phyloP scores from a whole-genome alignment of 352 stramenopile genomes.

The Pythium aquatile region DNA sequence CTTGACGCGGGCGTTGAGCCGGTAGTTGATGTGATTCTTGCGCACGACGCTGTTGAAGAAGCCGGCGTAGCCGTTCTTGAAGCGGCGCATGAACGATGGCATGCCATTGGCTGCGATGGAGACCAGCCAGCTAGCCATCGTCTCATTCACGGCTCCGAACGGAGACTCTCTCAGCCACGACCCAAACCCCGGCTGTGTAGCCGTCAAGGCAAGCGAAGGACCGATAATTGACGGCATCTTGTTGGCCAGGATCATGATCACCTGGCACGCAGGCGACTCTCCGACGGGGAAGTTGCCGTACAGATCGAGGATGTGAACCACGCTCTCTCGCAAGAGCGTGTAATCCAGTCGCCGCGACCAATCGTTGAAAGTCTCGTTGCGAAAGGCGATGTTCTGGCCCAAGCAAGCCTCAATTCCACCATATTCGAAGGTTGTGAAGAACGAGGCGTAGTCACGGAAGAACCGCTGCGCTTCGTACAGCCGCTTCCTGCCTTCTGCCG shows the following conservation, averaged over 20 bases:
- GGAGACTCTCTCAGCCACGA: constrained; percentile 3
- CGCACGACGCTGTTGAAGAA: constrained; percentile 6
- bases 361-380: constrained; percentile 11
- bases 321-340: not conserved
- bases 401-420: constrained; percentile 6
- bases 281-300: constrained; percentile 12
- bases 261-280: constrained; percentile 9
- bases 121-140: not conserved
- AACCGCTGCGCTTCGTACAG: constrained; percentile 13
- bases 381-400: not conserved
- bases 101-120: constrained; percentile 3
- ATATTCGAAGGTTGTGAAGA: constrained; percentile 10
- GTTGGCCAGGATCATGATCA: constrained; percentile 21
- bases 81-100: constrained; percentile 8
- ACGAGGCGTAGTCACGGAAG: not conserved
- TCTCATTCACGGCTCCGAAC: not conserved
- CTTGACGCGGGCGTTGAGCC: constrained; percentile 7
- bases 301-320: not conserved
- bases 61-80: constrained; percentile 8
- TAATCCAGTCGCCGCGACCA: not conserved
- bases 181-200: not conserved
- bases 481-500: not conserved
- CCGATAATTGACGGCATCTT: constrained; percentile 17
- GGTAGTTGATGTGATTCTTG: constrained; percentile 14
- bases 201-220: not conserved